phyloP scores from a whole-genome alignment of 1,139 yeast species.

The Lipomyces yarrowii region DNA sequence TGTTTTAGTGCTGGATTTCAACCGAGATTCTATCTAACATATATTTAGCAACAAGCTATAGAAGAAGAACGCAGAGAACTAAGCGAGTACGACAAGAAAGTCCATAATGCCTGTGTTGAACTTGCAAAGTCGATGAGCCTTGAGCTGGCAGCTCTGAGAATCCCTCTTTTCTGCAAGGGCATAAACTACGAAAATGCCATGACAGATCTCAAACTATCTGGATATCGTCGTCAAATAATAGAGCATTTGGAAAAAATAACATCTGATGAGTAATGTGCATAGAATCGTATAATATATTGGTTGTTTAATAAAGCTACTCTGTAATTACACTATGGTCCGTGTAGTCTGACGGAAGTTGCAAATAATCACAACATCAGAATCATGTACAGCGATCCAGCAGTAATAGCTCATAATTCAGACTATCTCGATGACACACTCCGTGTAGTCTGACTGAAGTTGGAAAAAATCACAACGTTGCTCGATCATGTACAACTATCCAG shows the following conservation, averaged over 20 bases:
- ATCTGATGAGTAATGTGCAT: not conserved
- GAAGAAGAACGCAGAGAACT: slow-evolving; percentile 17
- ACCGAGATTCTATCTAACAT: not conserved
- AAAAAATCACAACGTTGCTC: not conserved
- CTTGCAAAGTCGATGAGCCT: slow-evolving; percentile 20
- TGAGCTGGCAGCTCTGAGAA: slow-evolving; percentile 18
- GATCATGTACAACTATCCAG: not conserved
- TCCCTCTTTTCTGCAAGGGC: slow-evolving; percentile 22
- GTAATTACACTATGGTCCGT: not conserved
- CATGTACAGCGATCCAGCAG: not conserved
- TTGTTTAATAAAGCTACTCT: not conserved
- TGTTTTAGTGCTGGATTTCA: not conserved
- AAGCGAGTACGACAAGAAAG: slow-evolving; percentile 20
- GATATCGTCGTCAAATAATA: slow-evolving; percentile 3
- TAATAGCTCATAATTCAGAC: not conserved
- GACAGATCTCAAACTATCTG: not conserved
- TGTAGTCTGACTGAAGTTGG: not conserved
- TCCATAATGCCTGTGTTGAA: slow-evolving; percentile 18
- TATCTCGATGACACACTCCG: not conserved
- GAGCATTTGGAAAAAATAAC: slow-evolving; percentile 16
- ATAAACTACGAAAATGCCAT: not conserved
- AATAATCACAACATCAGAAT: not conserved
- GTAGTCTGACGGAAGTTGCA: not conserved
- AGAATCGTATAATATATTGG: not conserved
- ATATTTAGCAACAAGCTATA: slow-evolving; percentile 14